These are phyloP conservation scores for Geotrichum macrosporum DNA, from an alignment of 1,139 yeast genomes.

Conservation along the genomic window DNA sequence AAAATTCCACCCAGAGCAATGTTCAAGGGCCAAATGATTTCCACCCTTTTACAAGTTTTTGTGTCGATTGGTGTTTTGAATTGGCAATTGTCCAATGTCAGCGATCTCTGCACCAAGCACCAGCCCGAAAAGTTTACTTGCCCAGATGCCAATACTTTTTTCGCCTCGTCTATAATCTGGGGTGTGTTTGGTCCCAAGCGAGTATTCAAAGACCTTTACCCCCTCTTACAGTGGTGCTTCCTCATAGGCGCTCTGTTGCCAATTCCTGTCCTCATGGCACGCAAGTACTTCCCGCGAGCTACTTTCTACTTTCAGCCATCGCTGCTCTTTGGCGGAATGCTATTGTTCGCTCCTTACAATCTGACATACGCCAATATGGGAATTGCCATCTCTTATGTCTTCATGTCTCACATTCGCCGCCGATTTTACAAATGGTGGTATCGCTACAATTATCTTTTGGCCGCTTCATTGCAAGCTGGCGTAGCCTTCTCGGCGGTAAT, in stretches of 20 bases:
- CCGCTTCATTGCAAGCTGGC: conserved; percentile 33
- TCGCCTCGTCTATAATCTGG: conserved; percentile 45
- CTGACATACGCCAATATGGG: conserved; percentile 41
- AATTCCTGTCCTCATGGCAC: conserved; percentile 27
- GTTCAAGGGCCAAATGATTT: conserved; percentile 53
- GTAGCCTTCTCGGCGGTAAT: conserved; percentile 51
- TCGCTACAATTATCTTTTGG: conserved; percentile 61
- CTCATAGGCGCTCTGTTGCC: conserved; percentile 27
- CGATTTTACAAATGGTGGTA: conserved; percentile 48
- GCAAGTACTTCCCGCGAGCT: conserved; percentile 40
- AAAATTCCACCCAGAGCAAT: conserved; percentile 58
- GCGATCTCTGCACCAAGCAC: conserved; percentile 45
- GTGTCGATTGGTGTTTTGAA: conserved; percentile 51
- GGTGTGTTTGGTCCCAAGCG: conserved; percentile 51
- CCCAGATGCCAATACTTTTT: conserved; percentile 35
- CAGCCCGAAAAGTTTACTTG: conserved; percentile 38
- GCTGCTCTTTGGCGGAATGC: conserved; percentile 42
- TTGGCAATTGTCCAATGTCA: conserved; percentile 48
- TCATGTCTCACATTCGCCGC: conserved; percentile 41
- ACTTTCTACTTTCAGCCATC: conserved; percentile 38
- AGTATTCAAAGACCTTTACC: conserved; percentile 36
- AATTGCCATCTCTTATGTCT: conserved; percentile 40
- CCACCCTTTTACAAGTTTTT: conserved; percentile 38
- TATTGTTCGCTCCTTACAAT: conserved; percentile 42
- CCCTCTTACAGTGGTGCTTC: conserved; percentile 40